Evolutionary conservation across 352 stramenopile species (phyloP).

Genomic region (Blastocystis sp.): DNA sequence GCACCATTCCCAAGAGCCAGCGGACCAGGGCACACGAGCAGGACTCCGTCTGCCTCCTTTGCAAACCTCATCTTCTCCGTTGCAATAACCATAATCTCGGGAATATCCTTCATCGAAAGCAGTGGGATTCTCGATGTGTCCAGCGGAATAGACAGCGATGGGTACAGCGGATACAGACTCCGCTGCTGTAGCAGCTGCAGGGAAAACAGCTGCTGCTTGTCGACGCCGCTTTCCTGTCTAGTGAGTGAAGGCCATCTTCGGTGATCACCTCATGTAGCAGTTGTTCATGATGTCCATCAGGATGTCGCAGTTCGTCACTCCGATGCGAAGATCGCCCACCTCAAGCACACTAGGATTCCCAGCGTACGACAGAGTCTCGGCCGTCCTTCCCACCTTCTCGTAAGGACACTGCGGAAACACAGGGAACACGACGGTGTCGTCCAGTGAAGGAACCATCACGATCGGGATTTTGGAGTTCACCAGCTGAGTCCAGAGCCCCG

Average conservation of each 20-base stretch:
- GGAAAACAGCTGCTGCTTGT: conserved; percentile 27
- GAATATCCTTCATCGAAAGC: neutral
- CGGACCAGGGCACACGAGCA: neutral
- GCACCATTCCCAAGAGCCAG: conserved; percentile 20
- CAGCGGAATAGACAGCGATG: neutral
- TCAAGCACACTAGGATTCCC: conserved; percentile 8
- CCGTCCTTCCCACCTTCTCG: neutral
- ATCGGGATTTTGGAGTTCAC: neutral
- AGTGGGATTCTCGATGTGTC: neutral
- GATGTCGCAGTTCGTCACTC: conserved; percentile 35
- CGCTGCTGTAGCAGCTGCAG: conserved; percentile 34
- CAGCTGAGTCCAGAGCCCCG: neutral
- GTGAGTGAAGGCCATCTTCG: neutral
- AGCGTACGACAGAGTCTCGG: neutral
- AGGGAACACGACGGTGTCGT: neutral
- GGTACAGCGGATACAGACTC: conserved; percentile 43
- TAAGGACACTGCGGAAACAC: conserved; percentile 1
- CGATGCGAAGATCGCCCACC: neutral
- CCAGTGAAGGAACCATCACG: neutral
- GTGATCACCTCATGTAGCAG: neutral
- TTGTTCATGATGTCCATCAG: conserved; percentile 34
- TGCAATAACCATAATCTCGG: conserved; percentile 31
- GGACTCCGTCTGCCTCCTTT: conserved; percentile 1
- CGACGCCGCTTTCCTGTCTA: conserved; percentile 5
- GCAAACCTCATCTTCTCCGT: conserved; percentile 50